phyloP scores from a whole-genome alignment of 805 yeast species.

The Ogataea paradorogensis region DNA sequence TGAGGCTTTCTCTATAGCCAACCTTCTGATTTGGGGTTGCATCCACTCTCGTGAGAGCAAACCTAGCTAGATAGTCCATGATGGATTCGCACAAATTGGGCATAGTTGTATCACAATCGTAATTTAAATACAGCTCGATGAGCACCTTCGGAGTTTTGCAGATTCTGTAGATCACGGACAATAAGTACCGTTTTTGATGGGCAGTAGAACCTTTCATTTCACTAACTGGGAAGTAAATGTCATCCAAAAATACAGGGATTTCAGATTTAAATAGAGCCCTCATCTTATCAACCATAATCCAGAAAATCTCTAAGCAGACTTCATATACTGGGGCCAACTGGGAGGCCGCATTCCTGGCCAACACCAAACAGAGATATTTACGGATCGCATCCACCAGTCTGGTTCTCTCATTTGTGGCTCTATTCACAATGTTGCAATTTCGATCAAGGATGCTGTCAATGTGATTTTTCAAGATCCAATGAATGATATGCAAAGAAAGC shows the following conservation, averaged over 20 bases:
- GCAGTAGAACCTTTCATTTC: slow-evolving; percentile 89
- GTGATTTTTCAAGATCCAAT: slow-evolving; percentile 80
- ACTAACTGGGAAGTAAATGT: slow-evolving; percentile 89
- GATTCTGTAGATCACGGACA: slow-evolving; percentile 75
- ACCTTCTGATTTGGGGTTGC: slow-evolving; percentile 66
- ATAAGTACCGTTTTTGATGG: slow-evolving; percentile 87
- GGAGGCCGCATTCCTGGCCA: slow-evolving; percentile 91
- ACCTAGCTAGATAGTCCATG: slow-evolving; percentile 71
- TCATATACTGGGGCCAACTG: slow-evolving; percentile 90
- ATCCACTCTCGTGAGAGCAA: slow-evolving; percentile 67
- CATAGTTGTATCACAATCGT: slow-evolving; percentile 83
- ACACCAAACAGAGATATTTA: slow-evolving; percentile 76
- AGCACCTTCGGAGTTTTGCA: slow-evolving; percentile 87
- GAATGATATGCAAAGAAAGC: slow-evolving; percentile 82
- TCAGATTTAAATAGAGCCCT: slow-evolving; percentile 89
- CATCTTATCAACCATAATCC: slow-evolving; percentile 80
- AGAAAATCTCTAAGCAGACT: slow-evolving; percentile 86
- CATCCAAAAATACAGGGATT: slow-evolving; percentile 89
- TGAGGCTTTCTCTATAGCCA: slow-evolving; percentile 47
- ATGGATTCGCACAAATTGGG: slow-evolving; percentile 84
- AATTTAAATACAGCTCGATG: slow-evolving; percentile 89
- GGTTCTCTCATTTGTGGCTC: slow-evolving; percentile 51
- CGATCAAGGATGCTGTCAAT: slow-evolving; percentile 72
- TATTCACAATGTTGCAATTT: slow-evolving; percentile 49
- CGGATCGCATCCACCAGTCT: slow-evolving; percentile 75